These are phyloP conservation scores for Lentinula sp. DNA, from an alignment of 768 basidiomycete genomes.

Conservation along the genomic window DNA sequence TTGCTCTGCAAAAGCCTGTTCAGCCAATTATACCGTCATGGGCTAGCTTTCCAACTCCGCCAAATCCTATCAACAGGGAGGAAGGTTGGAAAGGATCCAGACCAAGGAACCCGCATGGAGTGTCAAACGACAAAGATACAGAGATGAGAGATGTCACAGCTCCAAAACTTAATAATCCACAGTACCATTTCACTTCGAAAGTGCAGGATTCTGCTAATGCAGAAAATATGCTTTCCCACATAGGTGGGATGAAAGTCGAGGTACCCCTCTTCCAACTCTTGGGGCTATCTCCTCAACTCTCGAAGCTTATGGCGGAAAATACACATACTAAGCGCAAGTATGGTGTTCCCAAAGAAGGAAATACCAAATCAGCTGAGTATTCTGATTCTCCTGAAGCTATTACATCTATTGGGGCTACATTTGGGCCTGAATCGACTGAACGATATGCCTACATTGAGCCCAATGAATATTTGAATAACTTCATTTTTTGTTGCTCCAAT, in stretches of 20 bases:
- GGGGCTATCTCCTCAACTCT: not conserved
- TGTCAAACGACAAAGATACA: not conserved
- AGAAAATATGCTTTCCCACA: not conserved
- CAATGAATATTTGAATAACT: no score
- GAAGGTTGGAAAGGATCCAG: slow-evolving; percentile 6
- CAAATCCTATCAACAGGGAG: slow-evolving; percentile 3
- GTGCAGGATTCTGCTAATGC: not conserved
- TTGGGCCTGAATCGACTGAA: no score
- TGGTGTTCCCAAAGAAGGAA: not conserved
- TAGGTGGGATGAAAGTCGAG: not conserved
- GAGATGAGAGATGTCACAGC: not conserved
- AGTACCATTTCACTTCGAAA: slow-evolving; percentile 1
- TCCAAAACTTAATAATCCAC: not conserved
- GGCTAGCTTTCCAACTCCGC: not conserved
- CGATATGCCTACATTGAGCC: no score
- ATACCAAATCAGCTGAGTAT: not conserved
- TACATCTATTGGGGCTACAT: no score
- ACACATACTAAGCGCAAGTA: not conserved
- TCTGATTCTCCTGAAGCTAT: no score
- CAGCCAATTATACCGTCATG: not conserved
- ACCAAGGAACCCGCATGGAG: not conserved
- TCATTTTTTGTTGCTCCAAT: not conserved
- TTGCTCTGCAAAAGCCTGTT: not conserved
- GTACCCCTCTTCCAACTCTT: not conserved
- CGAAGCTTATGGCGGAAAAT: not conserved